phyloP scores from a whole-genome alignment of 495 filamentous ascomycete species.

The Parmelia sp. region DNA sequence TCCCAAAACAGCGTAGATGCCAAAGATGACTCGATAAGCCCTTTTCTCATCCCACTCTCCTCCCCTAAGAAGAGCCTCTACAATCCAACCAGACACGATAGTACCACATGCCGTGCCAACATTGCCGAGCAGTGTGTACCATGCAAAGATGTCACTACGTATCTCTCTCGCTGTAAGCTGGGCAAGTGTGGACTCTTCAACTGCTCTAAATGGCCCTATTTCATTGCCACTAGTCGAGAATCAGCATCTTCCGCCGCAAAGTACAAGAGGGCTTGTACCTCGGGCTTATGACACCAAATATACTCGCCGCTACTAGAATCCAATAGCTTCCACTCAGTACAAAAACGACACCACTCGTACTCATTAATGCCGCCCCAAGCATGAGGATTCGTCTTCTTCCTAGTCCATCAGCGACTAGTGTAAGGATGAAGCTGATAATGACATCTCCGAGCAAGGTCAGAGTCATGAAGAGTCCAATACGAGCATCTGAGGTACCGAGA shows the following conservation, averaged over 20 bases:
- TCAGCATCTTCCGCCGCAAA: slow-evolving; percentile 17
- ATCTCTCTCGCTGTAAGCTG: slow-evolving; percentile 57
- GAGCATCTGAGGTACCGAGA: slow-evolving; percentile 58
- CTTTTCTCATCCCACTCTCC: slow-evolving; percentile 49
- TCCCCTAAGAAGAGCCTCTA: slow-evolving; percentile 44
- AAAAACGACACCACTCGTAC: slow-evolving; percentile 61
- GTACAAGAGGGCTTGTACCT: slow-evolving; percentile 35
- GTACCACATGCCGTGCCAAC: slow-evolving; percentile 60
- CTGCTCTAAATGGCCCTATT: slow-evolving; percentile 74
- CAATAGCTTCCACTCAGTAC: slow-evolving; percentile 64
- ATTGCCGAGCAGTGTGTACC: slow-evolving; percentile 67
- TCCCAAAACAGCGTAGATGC: slow-evolving; percentile 61
- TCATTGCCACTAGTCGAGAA: slow-evolving; percentile 55
- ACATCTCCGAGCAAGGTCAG: slow-evolving; percentile 77
- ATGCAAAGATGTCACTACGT: slow-evolving; percentile 71
- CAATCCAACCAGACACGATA: slow-evolving; percentile 58
- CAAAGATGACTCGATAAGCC: slow-evolving; percentile 65
- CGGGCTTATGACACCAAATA: slow-evolving; percentile 77
- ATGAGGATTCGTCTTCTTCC: slow-evolving; percentile 65
- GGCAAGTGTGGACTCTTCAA: slow-evolving; percentile 77
- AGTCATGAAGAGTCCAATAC: slow-evolving; percentile 85
- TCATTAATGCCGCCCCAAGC: slow-evolving; percentile 63
- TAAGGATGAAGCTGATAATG: slow-evolving; percentile 66
- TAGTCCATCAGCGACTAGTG: slow-evolving; percentile 65
- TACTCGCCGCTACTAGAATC: slow-evolving; percentile 63